Base-by-base conservation (phyloP, 108 stramenopile genomes). In the Cyclotella kingstonii region DNA sequence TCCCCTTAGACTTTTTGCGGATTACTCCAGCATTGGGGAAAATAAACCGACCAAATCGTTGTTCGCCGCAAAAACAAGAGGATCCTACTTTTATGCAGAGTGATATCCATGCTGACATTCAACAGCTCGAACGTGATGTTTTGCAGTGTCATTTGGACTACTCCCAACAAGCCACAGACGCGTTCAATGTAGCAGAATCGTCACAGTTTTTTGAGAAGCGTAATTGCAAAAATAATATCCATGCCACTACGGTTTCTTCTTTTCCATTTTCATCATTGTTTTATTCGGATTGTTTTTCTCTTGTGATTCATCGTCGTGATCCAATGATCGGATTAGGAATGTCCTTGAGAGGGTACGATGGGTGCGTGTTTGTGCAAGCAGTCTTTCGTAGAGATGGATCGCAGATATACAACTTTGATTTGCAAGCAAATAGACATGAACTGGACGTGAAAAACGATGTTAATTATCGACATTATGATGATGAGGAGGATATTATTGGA, bases 321-420 rank as follows among this genome's bases (percentile, higher is more conserved):
- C 48, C 70, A 4, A 10, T 63, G 0, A 38, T 68, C 14, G 85
- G 91, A 27, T 47, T 92, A 49, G 91, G 91, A 22, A 84, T 92
- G 81, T 81, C 79, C 23, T 52, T 92, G 68, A 34, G 67, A 0
- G 77, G 80, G 60, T 49, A 66, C 29, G 64, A 69, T 10, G 74
- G 84, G 10, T 66, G 57, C 40, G 55, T 81, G 3, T 70, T 66
- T 36, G 73, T 86, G 3, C 77, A 83, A 45, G 81, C 76, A 7
- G 60, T 84, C 51, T 42, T 58, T 17, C 30, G 56, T 2, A 18
- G 41, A 12, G 66, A 68, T 66, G 78, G 70, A 29, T 42, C 73
- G 4, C 59, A 59, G 43, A 56, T 78, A 19, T 51, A 72, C 19
- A 26, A 57, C 39, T 42, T 36, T 29, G 28, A 40, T 5, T n/a